Conservation (phyloP, 2,329 filamentous ascomycete genomes). For the Incumbomyces lentus region DNA sequence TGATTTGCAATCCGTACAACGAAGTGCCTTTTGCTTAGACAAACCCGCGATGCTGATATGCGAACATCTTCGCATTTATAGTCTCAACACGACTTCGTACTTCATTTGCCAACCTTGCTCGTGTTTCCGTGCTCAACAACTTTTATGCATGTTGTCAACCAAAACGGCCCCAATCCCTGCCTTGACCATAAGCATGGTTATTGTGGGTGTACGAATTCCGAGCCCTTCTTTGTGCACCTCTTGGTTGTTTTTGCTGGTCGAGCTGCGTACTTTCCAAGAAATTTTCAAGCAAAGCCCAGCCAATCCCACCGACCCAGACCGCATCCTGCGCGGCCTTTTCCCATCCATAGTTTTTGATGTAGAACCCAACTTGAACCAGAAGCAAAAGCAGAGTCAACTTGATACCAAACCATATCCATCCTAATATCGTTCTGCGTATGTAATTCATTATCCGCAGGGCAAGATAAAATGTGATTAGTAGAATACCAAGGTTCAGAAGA, state of each 20-base stretch:
- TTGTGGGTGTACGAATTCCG: slow-evolving; percentile 7
- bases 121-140: no score
- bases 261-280: slow-evolving; percentile 2
- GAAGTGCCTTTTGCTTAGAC: no score
- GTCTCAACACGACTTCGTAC: no score
- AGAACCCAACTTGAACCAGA: slow-evolving; percentile 13
- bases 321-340: slow-evolving; percentile 14
- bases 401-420: slow-evolving; percentile 17
- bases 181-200: background rate
- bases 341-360: slow-evolving; percentile 16
- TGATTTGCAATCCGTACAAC: background rate
- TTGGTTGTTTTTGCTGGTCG: slow-evolving; percentile 1
- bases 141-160: background rate
- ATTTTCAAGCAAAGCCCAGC: slow-evolving; percentile 15
- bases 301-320: slow-evolving; percentile 13
- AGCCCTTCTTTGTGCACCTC: slow-evolving; percentile 6
- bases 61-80: no score
- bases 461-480: slow-evolving; percentile 16
- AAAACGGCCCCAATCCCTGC: background rate
- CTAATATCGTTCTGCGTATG: slow-evolving; percentile 17
- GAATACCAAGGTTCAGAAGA: slow-evolving; percentile 9
- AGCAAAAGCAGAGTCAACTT: slow-evolving; percentile 16
- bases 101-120: no score
- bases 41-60: no score
- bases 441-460: slow-evolving; percentile 17